Base-by-base conservation (phyloP, 2,329 filamentous ascomycete genomes). In the Pseudogymnoascus sp. region DNA sequence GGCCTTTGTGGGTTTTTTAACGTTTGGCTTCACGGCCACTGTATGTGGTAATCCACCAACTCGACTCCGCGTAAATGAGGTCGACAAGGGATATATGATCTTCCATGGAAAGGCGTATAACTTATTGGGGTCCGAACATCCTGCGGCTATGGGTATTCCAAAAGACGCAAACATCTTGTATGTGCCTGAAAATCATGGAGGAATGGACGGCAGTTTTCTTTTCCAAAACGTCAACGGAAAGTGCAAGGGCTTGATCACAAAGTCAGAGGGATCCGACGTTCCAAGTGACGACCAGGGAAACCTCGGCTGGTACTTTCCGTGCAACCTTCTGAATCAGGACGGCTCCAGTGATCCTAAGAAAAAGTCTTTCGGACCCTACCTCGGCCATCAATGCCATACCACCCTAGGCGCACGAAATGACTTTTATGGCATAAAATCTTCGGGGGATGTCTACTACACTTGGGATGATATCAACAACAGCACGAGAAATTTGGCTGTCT, bases 181-280 rank as follows among this genome's bases (percentile, higher is more conserved):
- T 72, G 92, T 96, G n/a, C 82, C 87, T 0, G 84, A 88, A 68
- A 90, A 90, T 72, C 86, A 93, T 70, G 88, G 87, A 63, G 95
- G 93, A n/a, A 84, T 90, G 75, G 96, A 99, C 73, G 93, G 91
- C 64, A 97, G 93, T 72, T 99, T 99, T 74, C 78, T 99, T 72
- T 99, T 99, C 77, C 95, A 99, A 74, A 96, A 97, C 68, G 95
- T 99, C 75, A 99, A 99, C 70, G 96, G 95, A 59, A 90, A 89
- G 66, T 99, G 95, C 82, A 99, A 97, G 78, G 89, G 83, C 8
- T 77, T 97, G 63, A 96, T 99, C 73, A 96, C 85, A 0, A 76
- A 81, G 6, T 84, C 88, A 1, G 73, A 82, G 1, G 80, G 80
- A 63, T 96, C 93, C 0, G 88, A 91, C 69, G 86, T 99, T 7